phyloP scores from a whole-genome alignment of 257 asterid species.

The Nicotiana noctiflora region DNA sequence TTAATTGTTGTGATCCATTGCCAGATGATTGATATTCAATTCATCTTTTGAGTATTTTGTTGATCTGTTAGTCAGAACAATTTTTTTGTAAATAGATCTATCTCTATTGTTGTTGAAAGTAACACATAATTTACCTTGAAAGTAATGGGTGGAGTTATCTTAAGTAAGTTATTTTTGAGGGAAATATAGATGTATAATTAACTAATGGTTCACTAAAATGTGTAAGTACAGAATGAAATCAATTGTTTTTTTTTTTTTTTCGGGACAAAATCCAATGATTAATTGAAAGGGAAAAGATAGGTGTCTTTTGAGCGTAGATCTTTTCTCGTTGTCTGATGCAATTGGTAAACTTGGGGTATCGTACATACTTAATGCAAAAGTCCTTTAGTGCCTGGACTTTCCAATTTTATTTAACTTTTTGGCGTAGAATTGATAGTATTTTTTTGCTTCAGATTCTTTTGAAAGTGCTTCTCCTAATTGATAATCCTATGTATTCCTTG shows the following conservation, averaged over 20 bases:
- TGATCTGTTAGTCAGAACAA: background rate
- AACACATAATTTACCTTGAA: background rate
- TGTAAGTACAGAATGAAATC: too few species aligned
- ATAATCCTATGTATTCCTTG: background rate
- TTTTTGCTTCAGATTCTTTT: background rate
- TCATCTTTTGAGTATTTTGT: background rate
- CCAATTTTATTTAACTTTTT: background rate
- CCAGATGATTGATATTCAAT: background rate
- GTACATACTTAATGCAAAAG: background rate
- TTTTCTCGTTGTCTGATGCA: background rate
- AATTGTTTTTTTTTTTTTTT: too few species aligned
- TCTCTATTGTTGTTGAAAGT: background rate
- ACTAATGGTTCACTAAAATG: too few species aligned
- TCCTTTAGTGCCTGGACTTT: background rate
- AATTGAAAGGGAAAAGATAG: background rate
- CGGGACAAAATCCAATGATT: background rate
- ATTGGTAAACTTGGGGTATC: background rate
- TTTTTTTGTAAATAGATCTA: background rate
- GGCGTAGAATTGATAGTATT: background rate
- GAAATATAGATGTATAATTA: background rate
- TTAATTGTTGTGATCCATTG: background rate
- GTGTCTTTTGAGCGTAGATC: background rate
- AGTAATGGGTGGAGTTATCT: background rate
- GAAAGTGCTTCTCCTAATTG: background rate
- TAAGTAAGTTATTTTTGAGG: background rate